These are phyloP conservation scores for Leucocoprinus leucothites DNA, from an alignment of 768 basidiomycete species.

Conservation along the genomic window DNA sequence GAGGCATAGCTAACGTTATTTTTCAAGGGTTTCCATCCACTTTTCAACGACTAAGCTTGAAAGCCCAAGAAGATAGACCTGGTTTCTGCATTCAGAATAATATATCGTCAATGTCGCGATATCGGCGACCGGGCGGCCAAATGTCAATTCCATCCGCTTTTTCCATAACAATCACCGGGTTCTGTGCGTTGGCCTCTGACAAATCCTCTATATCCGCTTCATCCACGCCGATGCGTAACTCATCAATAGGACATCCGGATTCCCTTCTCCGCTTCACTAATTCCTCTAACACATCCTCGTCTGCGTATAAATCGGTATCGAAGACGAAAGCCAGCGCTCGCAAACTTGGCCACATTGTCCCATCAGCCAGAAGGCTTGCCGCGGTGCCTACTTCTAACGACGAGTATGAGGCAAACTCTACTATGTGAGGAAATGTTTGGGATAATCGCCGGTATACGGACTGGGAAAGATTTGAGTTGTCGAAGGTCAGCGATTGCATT, in stretches of 20 bases:
- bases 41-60: constrained; percentile 46
- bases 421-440: constrained; percentile 30
- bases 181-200: not conserved
- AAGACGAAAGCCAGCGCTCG: constrained; percentile 28
- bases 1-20: not conserved
- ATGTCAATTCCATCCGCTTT: constrained; percentile 21
- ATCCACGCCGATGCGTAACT: constrained; percentile 26
- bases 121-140: constrained; percentile 28
- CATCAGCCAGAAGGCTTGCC: not conserved
- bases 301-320: constrained; percentile 23
- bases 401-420: constrained; percentile 24
- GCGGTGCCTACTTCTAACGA: constrained; percentile 3
- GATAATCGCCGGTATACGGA: constrained; percentile 27
- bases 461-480: constrained; percentile 37
- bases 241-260: constrained; percentile 25
- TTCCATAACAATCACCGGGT: constrained; percentile 19
- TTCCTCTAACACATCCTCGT: constrained; percentile 22
- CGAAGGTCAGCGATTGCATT: constrained; percentile 35
- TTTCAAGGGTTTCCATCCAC: constrained; percentile 41
- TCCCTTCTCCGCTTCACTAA: constrained; percentile 22
- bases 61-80: not conserved
- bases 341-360: constrained; percentile 30
- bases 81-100: constrained; percentile 19
- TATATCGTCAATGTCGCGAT: constrained; percentile 29
- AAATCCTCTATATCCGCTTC: constrained; percentile 15